Evolutionary conservation across 257 asterid species (phyloP).

Genomic region (Jacaranda mimosifolia): DNA sequence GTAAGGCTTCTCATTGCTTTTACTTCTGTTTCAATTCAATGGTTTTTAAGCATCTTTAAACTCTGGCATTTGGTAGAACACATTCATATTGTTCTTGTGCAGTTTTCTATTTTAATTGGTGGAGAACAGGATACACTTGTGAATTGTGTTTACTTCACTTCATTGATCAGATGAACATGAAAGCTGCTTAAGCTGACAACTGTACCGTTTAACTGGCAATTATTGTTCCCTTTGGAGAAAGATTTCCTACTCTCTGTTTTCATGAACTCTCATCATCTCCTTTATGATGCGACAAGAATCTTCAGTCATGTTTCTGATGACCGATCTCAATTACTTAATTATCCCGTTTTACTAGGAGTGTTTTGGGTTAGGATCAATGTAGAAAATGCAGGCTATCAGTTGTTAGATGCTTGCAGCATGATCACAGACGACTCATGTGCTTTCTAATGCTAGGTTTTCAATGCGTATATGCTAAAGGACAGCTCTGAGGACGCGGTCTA

Average conservation of each 20-base stretch:
- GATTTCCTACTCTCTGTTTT: background rate
- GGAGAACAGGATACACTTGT: background rate
- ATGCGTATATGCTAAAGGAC: no score
- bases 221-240: background rate
- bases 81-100: no score
- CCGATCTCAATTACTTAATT: background rate
- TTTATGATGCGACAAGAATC: background rate
- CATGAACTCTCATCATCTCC: background rate
- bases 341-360: background rate
- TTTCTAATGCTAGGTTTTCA: no score
- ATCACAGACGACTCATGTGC: no score
- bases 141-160: background rate
- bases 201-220: background rate
- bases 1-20: constrained; percentile 21
- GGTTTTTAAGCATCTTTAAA: background rate
- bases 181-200: background rate
- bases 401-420: no score
- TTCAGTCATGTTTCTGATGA: background rate
- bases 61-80: background rate
- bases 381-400: background rate
- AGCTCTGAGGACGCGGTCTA: no score
- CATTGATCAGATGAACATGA: background rate
- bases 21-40: constrained; percentile 11
- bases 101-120: no score
- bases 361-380: background rate